phyloP scores from a whole-genome alignment of 163 green algal genomes.

The Trebouxia gelatinosa region DNA sequence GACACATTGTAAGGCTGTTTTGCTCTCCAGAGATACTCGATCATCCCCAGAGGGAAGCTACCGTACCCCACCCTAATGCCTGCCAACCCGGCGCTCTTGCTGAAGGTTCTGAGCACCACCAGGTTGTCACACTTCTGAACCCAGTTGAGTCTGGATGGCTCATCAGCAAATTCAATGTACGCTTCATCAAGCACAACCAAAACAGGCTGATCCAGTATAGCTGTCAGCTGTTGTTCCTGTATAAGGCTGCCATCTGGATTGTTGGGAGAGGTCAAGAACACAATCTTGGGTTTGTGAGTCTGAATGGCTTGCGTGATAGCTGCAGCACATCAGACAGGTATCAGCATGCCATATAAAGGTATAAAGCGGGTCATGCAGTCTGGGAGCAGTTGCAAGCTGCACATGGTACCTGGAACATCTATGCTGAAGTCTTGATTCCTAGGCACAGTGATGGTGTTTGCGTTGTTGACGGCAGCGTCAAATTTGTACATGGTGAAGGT shows the following conservation, averaged over 20 bases:
- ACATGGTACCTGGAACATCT: constrained; percentile 83
- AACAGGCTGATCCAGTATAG: constrained; percentile 79
- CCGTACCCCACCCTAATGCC: constrained; percentile 40
- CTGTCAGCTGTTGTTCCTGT: constrained; percentile 42
- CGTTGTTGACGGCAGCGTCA: constrained; percentile 93
- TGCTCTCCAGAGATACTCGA: constrained; percentile 89
- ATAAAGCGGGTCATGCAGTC: background rate
- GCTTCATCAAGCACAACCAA: constrained; percentile 98
- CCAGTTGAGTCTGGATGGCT: constrained; percentile 73
- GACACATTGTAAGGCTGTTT: constrained; percentile 99
- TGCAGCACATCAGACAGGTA: constrained; percentile 33
- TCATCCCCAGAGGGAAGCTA: constrained; percentile 22
- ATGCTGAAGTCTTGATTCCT: constrained; percentile 81
- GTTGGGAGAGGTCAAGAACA: constrained; percentile 99
- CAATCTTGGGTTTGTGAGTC: constrained; percentile 86
- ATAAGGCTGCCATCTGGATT: constrained; percentile 97
- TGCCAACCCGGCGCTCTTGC: constrained; percentile 89
- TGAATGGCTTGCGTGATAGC: constrained; percentile 65
- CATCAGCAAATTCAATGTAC: constrained; percentile 95
- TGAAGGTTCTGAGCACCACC: constrained; percentile 97
- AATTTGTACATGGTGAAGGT: constrained; percentile 99
- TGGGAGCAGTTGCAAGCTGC: too few relatives aligned
- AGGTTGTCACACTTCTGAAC: constrained; percentile 86
- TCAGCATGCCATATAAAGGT: background rate
- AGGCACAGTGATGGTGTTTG: constrained; percentile 79